Percentiles rank a stretch among this genome's conserved stretches.
Conservation (phyloP, 495 filamentous ascomycete genomes). For the Tuber brumale region DNA sequence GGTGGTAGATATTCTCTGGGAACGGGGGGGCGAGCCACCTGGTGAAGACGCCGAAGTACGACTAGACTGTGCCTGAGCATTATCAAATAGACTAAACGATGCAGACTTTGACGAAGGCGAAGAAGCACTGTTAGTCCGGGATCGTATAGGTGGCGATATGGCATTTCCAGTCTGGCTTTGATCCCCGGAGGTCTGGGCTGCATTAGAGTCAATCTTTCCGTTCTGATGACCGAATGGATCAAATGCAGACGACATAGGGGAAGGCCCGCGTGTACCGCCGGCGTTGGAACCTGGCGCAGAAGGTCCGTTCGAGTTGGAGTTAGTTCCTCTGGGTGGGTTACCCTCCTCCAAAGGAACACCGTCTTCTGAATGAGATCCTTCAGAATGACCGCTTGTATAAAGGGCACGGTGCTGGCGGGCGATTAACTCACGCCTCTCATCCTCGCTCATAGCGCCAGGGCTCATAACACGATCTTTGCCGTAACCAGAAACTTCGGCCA, state of each 20-base stretch:
- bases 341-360: slow-evolving; percentile 54
- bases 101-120: slow-evolving; percentile 67
- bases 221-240: slow-evolving; percentile 55
- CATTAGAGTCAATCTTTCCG: slow-evolving; percentile 40
- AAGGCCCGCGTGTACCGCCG: slow-evolving; percentile 50
- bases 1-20: slow-evolving; percentile 50
- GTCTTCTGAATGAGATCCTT: slow-evolving; percentile 41
- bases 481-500: slow-evolving; percentile 69
- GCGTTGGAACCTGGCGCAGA: slow-evolving; percentile 46
- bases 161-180: neutral
- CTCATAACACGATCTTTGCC: slow-evolving; percentile 79
- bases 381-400: slow-evolving; percentile 63
- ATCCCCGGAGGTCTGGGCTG: slow-evolving; percentile 38
- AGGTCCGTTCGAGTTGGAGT: slow-evolving; percentile 54
- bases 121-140: slow-evolving; percentile 81
- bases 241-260: slow-evolving; percentile 53
- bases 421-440: slow-evolving; percentile 91
- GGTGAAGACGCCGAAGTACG: slow-evolving; percentile 87
- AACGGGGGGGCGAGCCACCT: slow-evolving; percentile 72
- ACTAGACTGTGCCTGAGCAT: slow-evolving; percentile 61
- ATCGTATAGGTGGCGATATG: slow-evolving; percentile 54
- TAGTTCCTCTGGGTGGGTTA: slow-evolving; percentile 53
- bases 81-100: slow-evolving; percentile 61
- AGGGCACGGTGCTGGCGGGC: slow-evolving; percentile 88
- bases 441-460: slow-evolving; percentile 85